Percentiles rank a stretch among this genome's conserved stretches.
Evolutionary conservation across 164 flowering plant species (phyloP).

Genomic region (Sextonia rubra): DNA sequence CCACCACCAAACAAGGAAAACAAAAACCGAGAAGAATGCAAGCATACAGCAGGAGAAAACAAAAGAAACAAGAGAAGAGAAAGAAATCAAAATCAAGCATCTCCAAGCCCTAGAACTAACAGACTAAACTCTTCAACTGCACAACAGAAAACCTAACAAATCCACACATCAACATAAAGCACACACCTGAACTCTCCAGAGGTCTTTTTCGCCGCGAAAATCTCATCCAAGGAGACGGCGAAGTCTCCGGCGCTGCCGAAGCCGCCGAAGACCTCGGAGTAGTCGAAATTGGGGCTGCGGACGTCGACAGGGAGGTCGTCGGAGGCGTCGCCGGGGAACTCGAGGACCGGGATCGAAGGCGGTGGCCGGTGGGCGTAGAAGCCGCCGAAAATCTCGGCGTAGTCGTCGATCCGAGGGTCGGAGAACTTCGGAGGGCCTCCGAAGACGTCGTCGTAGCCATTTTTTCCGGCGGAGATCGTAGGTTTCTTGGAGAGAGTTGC

Average conservation of each 20-base stretch:
- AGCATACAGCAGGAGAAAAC: background rate
- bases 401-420: slow-evolving; percentile 64
- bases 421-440: slow-evolving; percentile 63
- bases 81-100: background rate
- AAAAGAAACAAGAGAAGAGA: background rate
- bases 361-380: slow-evolving; percentile 49
- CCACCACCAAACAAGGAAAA: background rate
- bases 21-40: background rate
- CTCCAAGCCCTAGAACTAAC: no score
- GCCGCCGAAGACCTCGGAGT: slow-evolving; percentile 56
- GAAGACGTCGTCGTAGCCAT: slow-evolving; percentile 67
- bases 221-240: slow-evolving; percentile 43
- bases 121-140: background rate
- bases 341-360: slow-evolving; percentile 58
- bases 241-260: slow-evolving; percentile 28
- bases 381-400: slow-evolving; percentile 75
- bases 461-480: slow-evolving; percentile 18
- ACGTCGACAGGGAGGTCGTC: slow-evolving; percentile 25
- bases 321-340: slow-evolving; percentile 44
- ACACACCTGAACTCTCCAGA: slow-evolving; percentile 4
- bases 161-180: background rate
- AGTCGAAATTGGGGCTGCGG: slow-evolving; percentile 44
- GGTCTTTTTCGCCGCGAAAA: slow-evolving; percentile 17
- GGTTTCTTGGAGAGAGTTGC: slow-evolving; percentile 22
- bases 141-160: no score